These are phyloP conservation scores for Komagataella populi DNA, from an alignment of 805 yeast species.

Conservation along the genomic window DNA sequence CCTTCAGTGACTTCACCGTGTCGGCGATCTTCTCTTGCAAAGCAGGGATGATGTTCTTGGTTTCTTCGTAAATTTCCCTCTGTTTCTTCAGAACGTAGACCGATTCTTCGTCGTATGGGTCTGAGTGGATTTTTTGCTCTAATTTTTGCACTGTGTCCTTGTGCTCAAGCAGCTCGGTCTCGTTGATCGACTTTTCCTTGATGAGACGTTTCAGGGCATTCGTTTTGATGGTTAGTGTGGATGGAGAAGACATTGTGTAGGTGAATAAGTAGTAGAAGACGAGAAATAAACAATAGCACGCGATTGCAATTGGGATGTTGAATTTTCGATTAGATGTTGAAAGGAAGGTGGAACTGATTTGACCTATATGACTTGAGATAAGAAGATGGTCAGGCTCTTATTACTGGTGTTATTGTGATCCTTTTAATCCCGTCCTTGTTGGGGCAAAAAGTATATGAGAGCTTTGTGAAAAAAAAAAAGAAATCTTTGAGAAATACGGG, in stretches of 20 bases:
- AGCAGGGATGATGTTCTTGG: slow-evolving; percentile 14
- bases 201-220: slow-evolving; percentile 1
- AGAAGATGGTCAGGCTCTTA: too few species aligned
- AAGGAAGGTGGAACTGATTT: not conserved
- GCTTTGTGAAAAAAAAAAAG: slow-evolving; percentile 14
- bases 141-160: slow-evolving; percentile 5
- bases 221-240: slow-evolving; percentile 1
- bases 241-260: slow-evolving; percentile 2
- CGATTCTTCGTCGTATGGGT: slow-evolving; percentile 11
- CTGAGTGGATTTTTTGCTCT: slow-evolving; percentile 5
- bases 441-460: not conserved
- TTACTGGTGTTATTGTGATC: not conserved
- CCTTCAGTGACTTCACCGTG: slow-evolving; percentile 11
- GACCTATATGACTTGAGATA: too few species aligned
- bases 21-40: slow-evolving; percentile 11
- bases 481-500: slow-evolving; percentile 62
- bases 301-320: not conserved
- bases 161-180: slow-evolving; percentile 2
- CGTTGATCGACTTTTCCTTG: slow-evolving; percentile 1
- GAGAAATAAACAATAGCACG: not conserved
- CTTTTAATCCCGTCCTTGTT: not conserved
- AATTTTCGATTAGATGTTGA: too few species aligned
- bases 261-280: not conserved
- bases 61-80: slow-evolving; percentile 14
- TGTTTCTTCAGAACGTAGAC: slow-evolving; percentile 13